Evolutionary conservation across 371 early-diverging fungal species (phyloP).

Genomic region (Funneliformis caledonium): DNA sequence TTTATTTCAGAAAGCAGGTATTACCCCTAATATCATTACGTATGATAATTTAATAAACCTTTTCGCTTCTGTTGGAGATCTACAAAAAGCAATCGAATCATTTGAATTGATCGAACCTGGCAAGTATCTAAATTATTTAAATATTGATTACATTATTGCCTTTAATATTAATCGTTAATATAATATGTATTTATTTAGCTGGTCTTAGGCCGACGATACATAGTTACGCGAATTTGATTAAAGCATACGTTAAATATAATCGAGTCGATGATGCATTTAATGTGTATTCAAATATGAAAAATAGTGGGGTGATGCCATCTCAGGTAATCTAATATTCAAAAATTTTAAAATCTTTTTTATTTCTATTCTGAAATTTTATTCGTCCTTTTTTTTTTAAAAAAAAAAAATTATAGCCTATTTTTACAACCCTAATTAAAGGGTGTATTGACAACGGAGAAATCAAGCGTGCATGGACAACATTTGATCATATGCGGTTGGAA

Average conservation of each 20-base stretch:
- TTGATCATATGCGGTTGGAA: constrained; percentile 85
- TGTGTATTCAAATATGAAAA: constrained; percentile 76
- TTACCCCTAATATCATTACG: constrained; percentile 67
- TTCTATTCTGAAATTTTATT: not conserved
- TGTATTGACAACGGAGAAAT: constrained; percentile 74
- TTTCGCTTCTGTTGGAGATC: constrained; percentile 71
- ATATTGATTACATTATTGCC: not conserved
- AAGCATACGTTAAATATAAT: constrained; percentile 62
- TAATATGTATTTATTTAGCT: constrained; percentile 18
- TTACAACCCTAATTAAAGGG: constrained; percentile 81
- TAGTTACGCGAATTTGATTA: constrained; percentile 73
- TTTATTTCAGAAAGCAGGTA: constrained; percentile 52
- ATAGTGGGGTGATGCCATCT: constrained; percentile 50
- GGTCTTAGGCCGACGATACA: constrained; percentile 63
- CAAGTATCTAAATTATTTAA: constrained; percentile 9
- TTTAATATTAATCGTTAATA: not conserved
- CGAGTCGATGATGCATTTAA: constrained; percentile 75
- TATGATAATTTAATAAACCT: constrained; percentile 82
- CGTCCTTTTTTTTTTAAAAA: not conserved
- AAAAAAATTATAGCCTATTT: constrained; percentile 64
- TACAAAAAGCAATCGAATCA: constrained; percentile 61
- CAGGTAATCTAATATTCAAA: constrained; percentile 44
- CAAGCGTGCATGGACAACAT: constrained; percentile 87
- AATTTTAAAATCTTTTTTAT: not conserved
- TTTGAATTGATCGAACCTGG: constrained; percentile 56